Evolutionary conservation across 345 rosid genomes (phyloP).

Genomic region (Dovyalis caffra): DNA sequence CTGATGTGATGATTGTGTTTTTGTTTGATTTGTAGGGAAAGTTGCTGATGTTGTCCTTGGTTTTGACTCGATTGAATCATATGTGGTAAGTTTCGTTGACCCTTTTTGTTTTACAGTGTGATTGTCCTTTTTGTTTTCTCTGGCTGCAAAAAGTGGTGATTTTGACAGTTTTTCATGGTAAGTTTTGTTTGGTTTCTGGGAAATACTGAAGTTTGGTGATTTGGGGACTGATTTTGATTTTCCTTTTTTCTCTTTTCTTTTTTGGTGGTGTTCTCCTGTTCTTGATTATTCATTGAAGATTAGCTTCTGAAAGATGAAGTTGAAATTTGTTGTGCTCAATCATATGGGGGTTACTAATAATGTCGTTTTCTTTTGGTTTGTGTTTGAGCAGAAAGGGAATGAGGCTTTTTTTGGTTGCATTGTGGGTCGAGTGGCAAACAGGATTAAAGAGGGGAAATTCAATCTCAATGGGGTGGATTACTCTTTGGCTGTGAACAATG

Average conservation of each 20-base stretch:
- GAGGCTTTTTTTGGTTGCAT: conserved; percentile 85
- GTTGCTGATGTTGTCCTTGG: conserved; percentile 78
- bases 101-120: neutral
- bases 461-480: conserved; percentile 60
- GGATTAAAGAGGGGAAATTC: conserved; percentile 82
- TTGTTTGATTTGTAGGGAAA: conserved; percentile 43
- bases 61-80: conserved; percentile 75
- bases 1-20: neutral
- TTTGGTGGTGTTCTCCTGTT: neutral
- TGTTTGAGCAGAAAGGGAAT: conserved; percentile 52
- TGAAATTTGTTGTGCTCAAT: neutral
- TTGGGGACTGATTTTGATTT: neutral
- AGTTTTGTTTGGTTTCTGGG: neutral
- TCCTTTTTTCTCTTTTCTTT: neutral
- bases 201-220: neutral
- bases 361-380: neutral
- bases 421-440: conserved; percentile 87
- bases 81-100: conserved; percentile 45
- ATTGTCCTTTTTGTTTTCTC: neutral
- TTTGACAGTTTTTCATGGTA: neutral
- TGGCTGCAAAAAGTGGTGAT: neutral
- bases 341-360: neutral
- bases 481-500: conserved; percentile 61
- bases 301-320: neutral
- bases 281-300: neutral